Conservation (phyloP, 2,329 filamentous ascomycete species). For the Trichoderma koningiopsis region DNA sequence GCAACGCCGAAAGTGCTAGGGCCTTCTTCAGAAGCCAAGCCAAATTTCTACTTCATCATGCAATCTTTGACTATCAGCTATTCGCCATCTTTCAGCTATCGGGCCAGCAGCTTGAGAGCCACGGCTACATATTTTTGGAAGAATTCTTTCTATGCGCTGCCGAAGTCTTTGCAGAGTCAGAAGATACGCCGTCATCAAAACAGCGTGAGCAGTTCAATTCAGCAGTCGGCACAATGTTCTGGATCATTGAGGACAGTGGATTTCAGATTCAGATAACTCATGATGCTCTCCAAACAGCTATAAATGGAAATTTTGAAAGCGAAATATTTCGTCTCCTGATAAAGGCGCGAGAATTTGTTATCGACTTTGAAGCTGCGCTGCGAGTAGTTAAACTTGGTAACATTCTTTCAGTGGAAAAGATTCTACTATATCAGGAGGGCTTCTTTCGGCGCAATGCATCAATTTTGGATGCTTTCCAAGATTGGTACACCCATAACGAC, state of each 20-base stretch:
- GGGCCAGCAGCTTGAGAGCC: not conserved
- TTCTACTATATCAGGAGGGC: not conserved
- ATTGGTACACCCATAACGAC: not conserved
- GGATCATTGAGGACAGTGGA: not conserved
- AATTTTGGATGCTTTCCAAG: not conserved
- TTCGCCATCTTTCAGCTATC: not conserved
- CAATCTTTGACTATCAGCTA: not conserved
- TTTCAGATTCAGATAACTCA: not conserved
- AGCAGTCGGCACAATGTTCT: not conserved
- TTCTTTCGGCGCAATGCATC: not conserved
- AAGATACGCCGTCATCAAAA: not conserved
- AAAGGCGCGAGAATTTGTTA: not conserved
- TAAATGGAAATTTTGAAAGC: not conserved
- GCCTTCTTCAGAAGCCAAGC: not conserved
- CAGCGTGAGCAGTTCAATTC: not conserved
- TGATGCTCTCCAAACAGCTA: not conserved
- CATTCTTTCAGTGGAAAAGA: not conserved
- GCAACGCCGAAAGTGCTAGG: not conserved
- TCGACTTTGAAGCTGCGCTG: not conserved
- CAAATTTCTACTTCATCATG: not conserved
- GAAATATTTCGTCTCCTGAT: not conserved
- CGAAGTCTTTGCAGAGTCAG: not conserved
- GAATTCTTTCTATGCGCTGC: not conserved
- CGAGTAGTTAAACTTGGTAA: not conserved
- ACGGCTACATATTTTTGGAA: not conserved